Conservation (phyloP, 345 rosid species). For the Moricandia arvensis region DNA sequence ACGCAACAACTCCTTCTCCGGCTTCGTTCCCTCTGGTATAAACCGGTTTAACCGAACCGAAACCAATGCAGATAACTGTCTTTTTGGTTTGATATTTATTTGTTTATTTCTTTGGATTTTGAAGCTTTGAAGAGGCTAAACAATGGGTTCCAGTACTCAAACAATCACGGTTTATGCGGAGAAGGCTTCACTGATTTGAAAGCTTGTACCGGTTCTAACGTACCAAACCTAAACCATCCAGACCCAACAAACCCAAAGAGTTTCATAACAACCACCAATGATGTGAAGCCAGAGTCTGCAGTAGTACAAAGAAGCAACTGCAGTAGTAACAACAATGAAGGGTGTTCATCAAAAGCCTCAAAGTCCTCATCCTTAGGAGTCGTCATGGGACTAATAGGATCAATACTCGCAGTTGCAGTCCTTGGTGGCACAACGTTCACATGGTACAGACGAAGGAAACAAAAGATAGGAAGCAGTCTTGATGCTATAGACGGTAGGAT, state of each 20-base stretch:
- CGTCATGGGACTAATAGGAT: conserved; percentile 50
- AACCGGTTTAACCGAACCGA: neutral
- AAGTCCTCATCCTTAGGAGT: conserved; percentile 42
- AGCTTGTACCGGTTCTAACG: conserved; percentile 48
- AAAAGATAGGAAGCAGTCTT: conserved; percentile 62
- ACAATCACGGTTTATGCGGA: conserved; percentile 80
- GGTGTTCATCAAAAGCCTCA: conserved; percentile 37
- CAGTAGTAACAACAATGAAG: conserved; percentile 32
- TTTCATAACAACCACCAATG: conserved; percentile 27
- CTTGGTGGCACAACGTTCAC: conserved; percentile 50
- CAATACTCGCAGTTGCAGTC: conserved; percentile 40
- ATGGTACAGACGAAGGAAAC: conserved; percentile 65
- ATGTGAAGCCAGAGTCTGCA: conserved; percentile 67
- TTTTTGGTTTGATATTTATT: neutral
- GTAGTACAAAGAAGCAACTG: conserved; percentile 49
- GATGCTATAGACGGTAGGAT: conserved; percentile 60
- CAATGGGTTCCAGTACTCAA: conserved; percentile 65
- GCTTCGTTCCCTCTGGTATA: conserved; percentile 79
- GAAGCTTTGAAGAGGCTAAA: conserved; percentile 74
- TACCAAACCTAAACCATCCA: conserved; percentile 46
- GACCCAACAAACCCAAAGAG: conserved; percentile 63
- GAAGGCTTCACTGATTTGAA: conserved; percentile 55
- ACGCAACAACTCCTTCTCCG: conserved; percentile 84
- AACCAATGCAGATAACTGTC: neutral
- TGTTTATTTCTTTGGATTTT: conserved; percentile 15